Percentiles rank a stretch among this genome's conserved stretches.
phyloP scores from a whole-genome alignment of 805 yeast species.

The Myxozyma melibiosi region DNA sequence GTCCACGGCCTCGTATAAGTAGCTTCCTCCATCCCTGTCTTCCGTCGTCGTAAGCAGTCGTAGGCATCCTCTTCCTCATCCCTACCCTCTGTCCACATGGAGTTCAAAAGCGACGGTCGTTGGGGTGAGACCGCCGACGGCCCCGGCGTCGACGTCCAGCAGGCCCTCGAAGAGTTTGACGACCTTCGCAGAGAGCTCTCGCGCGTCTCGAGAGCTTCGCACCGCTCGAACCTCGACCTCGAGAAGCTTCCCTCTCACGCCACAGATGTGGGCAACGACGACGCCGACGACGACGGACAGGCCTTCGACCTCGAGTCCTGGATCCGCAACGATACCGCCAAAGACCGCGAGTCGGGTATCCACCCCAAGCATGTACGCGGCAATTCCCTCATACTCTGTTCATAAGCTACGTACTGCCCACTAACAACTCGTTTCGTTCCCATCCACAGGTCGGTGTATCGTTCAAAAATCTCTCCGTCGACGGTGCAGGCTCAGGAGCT shows the following conservation, averaged over 20 bases:
- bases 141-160: constrained; percentile 26
- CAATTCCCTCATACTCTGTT: neutral
- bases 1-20: too few relatives aligned
- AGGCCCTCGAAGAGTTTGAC: constrained; percentile 24
- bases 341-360: constrained; percentile 20
- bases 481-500: constrained; percentile 27
- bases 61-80: neutral
- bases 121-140: constrained; percentile 29
- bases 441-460: constrained; percentile 32
- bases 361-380: constrained; percentile 22
- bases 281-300: constrained; percentile 2
- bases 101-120: constrained; percentile 23
- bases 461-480: constrained; percentile 25
- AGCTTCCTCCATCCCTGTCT: neutral
- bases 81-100: neutral
- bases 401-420: neutral
- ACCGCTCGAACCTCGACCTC: constrained; percentile 1
- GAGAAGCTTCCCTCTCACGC: constrained; percentile 9
- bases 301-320: constrained; percentile 28
- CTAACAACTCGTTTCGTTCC: neutral
- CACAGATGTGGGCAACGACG: constrained; percentile 3
- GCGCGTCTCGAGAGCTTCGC: constrained; percentile 13
- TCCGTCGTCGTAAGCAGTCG: too few relatives aligned
- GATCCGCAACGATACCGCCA: constrained; percentile 26
- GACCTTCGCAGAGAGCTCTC: constrained; percentile 32